Base-by-base conservation (phyloP, 2,329 filamentous ascomycete species). In the Ascochyta koolunga region DNA sequence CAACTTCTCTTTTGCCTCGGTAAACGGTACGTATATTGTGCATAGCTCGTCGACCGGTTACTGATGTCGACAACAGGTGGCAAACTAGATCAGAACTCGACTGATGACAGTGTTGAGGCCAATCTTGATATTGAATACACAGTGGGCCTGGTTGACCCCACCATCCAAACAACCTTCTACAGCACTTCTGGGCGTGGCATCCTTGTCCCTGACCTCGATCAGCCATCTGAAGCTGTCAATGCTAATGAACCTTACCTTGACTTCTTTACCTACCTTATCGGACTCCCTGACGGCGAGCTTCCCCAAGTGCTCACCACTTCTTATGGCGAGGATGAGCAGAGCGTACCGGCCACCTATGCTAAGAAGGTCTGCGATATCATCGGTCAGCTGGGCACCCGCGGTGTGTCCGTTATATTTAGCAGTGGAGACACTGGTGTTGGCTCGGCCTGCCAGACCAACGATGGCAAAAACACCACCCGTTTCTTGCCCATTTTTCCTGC, bases 111-210 rank as follows among this genome's bases (percentile, higher is more conserved):
- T 57, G 73, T 76, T 15, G 80, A 82, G 61, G 80, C 79, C 45
- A 81, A 82, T 60, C 71, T 82, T 16, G 80, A 83, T 54, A 72
- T 79, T 32, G 78, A 82, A 61, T 81, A 81, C 55, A 80, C 80
- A 4, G 58, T 78, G 36, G 77, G 78, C 25, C 58, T 82, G 13
- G 75, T 76, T 50, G 62, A 75, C 10, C 78, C 79, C 0, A 58
- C 33, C 8, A 62, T 80, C 15, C 74, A 77, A 2, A 75, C 77
- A 11, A 78, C 73, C 9, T 80, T 80, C 57, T 82, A 74, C 65
- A 80, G 76, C 66, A 80, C 78, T 27, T 75, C 76, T 29, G 78
- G 78, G n/a, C 77, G 77, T 32, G 79, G 77, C 11, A 60, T 66
- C 3, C 71, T 82, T 7, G 68, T 82, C 10, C 79, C 80, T 0